These are phyloP conservation scores for Viridothelium virens DNA, from an alignment of 495 filamentous ascomycete species.

Conservation along the genomic window DNA sequence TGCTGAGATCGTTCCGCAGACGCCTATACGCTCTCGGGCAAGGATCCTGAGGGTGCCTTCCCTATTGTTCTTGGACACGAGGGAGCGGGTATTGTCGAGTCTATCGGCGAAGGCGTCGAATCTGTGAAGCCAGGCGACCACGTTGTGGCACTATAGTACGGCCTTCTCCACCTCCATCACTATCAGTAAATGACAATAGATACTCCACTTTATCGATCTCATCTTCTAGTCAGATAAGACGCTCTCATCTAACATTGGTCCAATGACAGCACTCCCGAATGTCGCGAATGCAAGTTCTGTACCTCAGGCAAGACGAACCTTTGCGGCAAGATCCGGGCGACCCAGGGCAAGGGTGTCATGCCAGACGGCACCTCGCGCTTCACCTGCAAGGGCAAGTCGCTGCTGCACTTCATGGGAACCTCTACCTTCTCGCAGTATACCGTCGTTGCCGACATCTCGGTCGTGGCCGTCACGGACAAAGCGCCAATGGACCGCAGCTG, in stretches of 20 bases:
- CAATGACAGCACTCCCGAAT: slow-evolving; percentile 75
- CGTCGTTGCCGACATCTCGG: slow-evolving; percentile 96
- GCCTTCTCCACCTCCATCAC: not conserved
- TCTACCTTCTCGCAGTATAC: slow-evolving; percentile 99
- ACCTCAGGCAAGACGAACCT: slow-evolving; percentile 98
- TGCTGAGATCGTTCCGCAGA: slow-evolving; percentile 45
- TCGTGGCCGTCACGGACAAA: slow-evolving; percentile 82
- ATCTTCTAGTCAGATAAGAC: not conserved
- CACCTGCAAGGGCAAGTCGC: slow-evolving; percentile 82
- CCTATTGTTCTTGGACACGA: slow-evolving; percentile 94
- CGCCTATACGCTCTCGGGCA: slow-evolving; percentile 96
- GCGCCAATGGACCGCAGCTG: slow-evolving; percentile 96
- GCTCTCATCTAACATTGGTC: slow-evolving; percentile 9
- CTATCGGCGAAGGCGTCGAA: slow-evolving; percentile 90
- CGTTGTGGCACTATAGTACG: slow-evolving; percentile 92
- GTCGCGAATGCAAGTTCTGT: slow-evolving; percentile 98
- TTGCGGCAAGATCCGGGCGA: slow-evolving; percentile 97
- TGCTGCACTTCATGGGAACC: slow-evolving; percentile 98
- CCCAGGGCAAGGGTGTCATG: slow-evolving; percentile 94
- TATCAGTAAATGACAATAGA: no score
- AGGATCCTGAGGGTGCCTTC: slow-evolving; percentile 97
- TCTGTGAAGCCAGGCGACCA: slow-evolving; percentile 87
- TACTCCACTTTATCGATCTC: no score
- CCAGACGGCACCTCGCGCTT: slow-evolving; percentile 95
- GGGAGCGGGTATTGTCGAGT: slow-evolving; percentile 94